Percentiles rank a stretch among this genome's conserved stretches.
These are phyloP conservation scores for Lasiodiplodia theobromae DNA, from an alignment of 2,329 filamentous ascomycete genomes.

Conservation along the genomic window DNA sequence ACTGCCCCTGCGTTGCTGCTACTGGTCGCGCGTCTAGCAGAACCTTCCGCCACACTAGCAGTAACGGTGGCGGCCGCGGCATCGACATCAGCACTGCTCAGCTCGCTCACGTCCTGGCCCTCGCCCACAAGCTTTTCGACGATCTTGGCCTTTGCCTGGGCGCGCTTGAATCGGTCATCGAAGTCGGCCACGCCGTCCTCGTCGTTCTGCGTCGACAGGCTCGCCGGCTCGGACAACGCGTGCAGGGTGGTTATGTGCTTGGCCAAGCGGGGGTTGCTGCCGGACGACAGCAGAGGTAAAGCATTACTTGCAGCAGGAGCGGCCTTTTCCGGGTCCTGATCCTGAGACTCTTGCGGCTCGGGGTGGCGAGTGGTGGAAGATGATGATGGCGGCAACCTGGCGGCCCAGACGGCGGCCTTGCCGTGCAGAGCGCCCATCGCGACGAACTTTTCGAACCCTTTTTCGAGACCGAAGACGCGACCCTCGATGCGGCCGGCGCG, in stretches of 20 bases:
- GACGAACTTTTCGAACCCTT: constrained; percentile 91
- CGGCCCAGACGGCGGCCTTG: constrained; percentile 82
- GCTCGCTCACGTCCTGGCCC: constrained; percentile 13
- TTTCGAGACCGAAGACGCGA: constrained; percentile 86
- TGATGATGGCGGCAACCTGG: constrained; percentile 60
- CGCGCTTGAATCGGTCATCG: constrained; percentile 85
- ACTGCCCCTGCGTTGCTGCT: neutral
- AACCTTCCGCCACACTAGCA: neutral
- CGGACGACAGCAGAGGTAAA: constrained; percentile 55
- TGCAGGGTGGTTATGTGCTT: constrained; percentile 81
- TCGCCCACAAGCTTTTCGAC: constrained; percentile 71
- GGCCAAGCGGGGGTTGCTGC: constrained; percentile 67
- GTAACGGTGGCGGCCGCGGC: neutral
- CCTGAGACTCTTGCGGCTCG: neutral
- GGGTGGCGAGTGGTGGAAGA: neutral
- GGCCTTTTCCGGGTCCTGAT: neutral
- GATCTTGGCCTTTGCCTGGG: constrained; percentile 82
- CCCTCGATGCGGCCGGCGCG: constrained; percentile 85
- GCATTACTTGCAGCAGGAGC: neutral
- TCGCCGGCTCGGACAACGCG: constrained; percentile 79
- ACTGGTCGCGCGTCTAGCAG: neutral
- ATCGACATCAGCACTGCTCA: constrained; percentile 10
- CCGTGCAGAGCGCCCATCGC: constrained; percentile 81
- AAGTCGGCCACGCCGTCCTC: constrained; percentile 92
- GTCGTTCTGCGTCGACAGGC: constrained; percentile 78